Evolutionary conservation across 1,284 basidiomycete species (phyloP).

Genomic region (Puccinia novopanici): DNA sequence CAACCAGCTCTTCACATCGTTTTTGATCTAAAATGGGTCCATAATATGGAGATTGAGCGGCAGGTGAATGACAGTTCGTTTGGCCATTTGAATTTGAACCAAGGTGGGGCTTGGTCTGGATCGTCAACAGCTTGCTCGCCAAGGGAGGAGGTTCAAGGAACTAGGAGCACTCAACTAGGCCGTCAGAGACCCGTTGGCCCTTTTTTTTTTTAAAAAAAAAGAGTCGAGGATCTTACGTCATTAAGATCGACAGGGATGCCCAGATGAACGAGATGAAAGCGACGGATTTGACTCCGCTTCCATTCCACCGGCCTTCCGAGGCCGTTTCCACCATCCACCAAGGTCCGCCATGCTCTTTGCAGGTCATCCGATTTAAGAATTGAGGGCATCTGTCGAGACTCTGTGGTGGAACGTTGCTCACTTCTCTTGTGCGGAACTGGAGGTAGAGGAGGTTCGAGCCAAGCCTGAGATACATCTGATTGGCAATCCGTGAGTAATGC

Average conservation of each 20-base stretch:
- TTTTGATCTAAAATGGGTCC: constrained; percentile 24
- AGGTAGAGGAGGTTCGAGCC: background rate
- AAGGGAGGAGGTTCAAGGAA: constrained; percentile 20
- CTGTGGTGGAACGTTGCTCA: constrained; percentile 7
- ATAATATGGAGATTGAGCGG: background rate
- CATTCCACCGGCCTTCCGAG: constrained; percentile 36
- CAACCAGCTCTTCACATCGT: constrained; percentile 34
- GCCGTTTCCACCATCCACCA: constrained; percentile 13
- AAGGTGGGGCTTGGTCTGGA: constrained; percentile 10
- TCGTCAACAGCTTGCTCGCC: background rate
- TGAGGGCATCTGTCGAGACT: constrained; percentile 22
- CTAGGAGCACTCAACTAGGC: background rate
- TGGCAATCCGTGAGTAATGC: background rate
- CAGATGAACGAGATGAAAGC: constrained; percentile 28
- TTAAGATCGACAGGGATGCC: constrained; percentile 46
- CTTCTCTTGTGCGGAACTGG: background rate
- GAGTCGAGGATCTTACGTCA: constrained; percentile 17
- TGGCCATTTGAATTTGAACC: background rate
- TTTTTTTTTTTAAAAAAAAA: background rate
- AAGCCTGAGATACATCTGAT: constrained; percentile 15
- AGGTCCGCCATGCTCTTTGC: constrained; percentile 29
- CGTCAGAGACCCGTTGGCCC: background rate
- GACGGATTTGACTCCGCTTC: constrained; percentile 47
- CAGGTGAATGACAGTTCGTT: constrained; percentile 18
- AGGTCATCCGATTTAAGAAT: constrained; percentile 25